Evolutionary conservation across 345 rosid genomes (phyloP).

Genomic region (Hevea brasiliensis): DNA sequence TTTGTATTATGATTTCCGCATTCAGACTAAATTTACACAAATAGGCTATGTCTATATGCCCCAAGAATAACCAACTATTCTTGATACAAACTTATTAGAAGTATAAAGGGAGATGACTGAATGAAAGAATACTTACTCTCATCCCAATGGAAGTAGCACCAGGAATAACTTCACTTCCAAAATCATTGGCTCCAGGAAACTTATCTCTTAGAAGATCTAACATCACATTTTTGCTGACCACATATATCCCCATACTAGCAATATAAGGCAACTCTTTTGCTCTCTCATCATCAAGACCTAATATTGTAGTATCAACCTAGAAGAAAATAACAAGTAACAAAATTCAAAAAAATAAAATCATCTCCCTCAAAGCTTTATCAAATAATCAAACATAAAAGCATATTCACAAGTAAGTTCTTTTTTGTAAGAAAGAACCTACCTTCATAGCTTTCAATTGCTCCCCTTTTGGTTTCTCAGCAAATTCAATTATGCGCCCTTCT

Average conservation of each 20-base stretch:
- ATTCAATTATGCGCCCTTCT: slow-evolving; percentile 89
- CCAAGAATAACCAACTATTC: not conserved
- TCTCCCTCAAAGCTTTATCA: not conserved
- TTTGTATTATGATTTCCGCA: not conserved
- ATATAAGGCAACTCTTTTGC: slow-evolving; percentile 93
- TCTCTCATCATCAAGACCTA: slow-evolving; percentile 87
- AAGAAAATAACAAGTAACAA: not conserved
- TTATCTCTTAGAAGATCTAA: slow-evolving; percentile 72
- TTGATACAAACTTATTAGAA: not conserved
- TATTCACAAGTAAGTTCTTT: not conserved
- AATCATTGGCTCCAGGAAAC: slow-evolving; percentile 99
- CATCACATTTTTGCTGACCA: slow-evolving; percentile 91
- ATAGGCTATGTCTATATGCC: not conserved
- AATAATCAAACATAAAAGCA: not conserved
- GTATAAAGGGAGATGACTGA: not conserved
- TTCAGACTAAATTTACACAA: not conserved
- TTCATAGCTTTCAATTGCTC: slow-evolving; percentile 91
- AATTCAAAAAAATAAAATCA: not conserved
- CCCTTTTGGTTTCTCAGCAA: slow-evolving; percentile 94
- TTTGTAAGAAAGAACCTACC: slow-evolving; percentile 33
- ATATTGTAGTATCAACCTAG: slow-evolving; percentile 92
- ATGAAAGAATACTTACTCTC: slow-evolving; percentile 54
- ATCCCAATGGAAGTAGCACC: slow-evolving; percentile 89
- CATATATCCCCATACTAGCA: slow-evolving; percentile 99
- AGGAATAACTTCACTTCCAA: slow-evolving; percentile 97